Evolutionary conservation across 441 rosid species (phyloP), one percentile per base, ranked within the genome.

Genomic region (Gossypium schwendimanii): DNA sequence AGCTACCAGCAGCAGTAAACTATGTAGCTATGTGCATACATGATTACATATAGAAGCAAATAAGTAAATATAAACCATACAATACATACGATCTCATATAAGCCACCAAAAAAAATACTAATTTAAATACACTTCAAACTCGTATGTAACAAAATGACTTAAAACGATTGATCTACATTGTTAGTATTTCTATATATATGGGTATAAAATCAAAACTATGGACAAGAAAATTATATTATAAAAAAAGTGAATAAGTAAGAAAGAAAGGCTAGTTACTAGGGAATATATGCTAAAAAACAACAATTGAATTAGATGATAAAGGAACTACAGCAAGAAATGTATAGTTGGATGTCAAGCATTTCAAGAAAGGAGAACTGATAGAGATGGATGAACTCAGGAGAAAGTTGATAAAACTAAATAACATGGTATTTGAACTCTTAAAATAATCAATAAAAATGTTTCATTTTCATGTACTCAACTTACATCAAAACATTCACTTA

Each of bases 181-280:
- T 7, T 36, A 1, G 10, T 36, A 36, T 36, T 36, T 36, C 41
- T 36, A 36, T 36, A 71, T 62, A 72, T 45, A 76, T 64, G 85
- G 93, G 10, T 36, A 89, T 86, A 88, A 82, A 62, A 67, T 75
- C 76, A 82, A 75, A 75, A 83, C 26, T 78, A 85, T 78, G 91
- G 93, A 80, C 87, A 49, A 79, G 79, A 88, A 76, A 84, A 82
- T 61, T 81, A 36, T 36, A 0, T 36, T 68, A 75, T 64, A 20
- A 20, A 36, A 23, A 52, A 41, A 70, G 23, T 20, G 65, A 61
- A 64, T 61, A 63, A 44, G 47, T 39, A 20, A 41, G 18, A 18
- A 59, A 17, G 33, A 6, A 52, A n/a, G 2, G 8, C 9, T 12
- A 20, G 10, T 12, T 52, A 14, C 49, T 18, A 50, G 20, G 1